Percentiles rank a stretch among this genome's conserved stretches.
phyloP scores from a whole-genome alignment of 257 asterid genomes.

The Forsythia viridissima region DNA sequence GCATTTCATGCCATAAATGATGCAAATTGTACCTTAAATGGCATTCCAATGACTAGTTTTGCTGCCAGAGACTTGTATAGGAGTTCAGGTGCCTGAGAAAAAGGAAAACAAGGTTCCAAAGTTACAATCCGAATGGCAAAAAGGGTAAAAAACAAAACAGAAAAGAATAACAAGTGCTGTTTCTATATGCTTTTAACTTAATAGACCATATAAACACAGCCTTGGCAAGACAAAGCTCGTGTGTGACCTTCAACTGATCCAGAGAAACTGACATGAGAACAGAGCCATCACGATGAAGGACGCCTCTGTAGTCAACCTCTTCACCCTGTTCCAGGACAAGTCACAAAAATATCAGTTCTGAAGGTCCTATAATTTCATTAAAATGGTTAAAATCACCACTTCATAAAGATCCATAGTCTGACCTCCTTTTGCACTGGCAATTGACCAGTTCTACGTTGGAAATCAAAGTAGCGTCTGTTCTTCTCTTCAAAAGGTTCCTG shows the following conservation, averaged over 20 bases:
- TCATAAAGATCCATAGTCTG: slow-evolving; percentile 15
- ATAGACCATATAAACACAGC: slow-evolving; percentile 1
- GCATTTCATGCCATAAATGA: slow-evolving; percentile 16
- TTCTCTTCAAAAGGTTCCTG: slow-evolving; percentile 95
- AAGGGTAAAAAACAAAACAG: background rate
- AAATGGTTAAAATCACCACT: background rate
- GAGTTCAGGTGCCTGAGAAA: slow-evolving; percentile 77
- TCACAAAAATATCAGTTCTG: slow-evolving; percentile 20
- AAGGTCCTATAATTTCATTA: slow-evolving; percentile 9
- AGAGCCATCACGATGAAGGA: slow-evolving; percentile 98
- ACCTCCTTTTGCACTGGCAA: slow-evolving; percentile 96
- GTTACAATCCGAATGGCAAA: slow-evolving; percentile 6
- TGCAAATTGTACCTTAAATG: slow-evolving; percentile 67
- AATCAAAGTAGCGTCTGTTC: slow-evolving; percentile 86
- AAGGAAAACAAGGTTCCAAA: slow-evolving; percentile 7
- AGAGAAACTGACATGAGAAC: slow-evolving; percentile 91
- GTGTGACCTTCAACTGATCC: slow-evolving; percentile 86
- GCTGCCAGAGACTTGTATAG: slow-evolving; percentile 87
- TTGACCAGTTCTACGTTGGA: slow-evolving; percentile 94
- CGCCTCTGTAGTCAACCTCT: slow-evolving; percentile 97
- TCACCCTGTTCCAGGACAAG: slow-evolving; percentile 64
- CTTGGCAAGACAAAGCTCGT: background rate
- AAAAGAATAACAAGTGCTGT: background rate
- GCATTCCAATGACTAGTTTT: slow-evolving; percentile 92
- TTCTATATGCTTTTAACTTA: background rate